phyloP scores from a whole-genome alignment of 2,329 filamentous ascomycete species.

The Nemania serpens region DNA sequence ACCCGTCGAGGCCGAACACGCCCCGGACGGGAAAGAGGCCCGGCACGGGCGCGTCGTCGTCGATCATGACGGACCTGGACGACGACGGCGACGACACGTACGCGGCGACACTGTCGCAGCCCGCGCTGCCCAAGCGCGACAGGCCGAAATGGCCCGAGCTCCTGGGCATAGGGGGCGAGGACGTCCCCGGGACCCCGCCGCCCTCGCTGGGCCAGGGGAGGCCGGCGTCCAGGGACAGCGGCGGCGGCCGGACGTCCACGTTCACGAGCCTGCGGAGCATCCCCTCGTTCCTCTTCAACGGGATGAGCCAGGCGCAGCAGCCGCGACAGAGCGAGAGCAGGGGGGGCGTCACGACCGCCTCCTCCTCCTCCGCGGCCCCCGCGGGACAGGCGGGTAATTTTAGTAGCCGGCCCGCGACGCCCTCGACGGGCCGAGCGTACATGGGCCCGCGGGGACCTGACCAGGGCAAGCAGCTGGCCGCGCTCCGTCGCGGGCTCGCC shows the following conservation, averaged over 20 bases:
- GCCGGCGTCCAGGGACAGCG: constrained; percentile 25
- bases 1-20: constrained; percentile 10
- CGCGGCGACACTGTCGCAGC: not conserved
- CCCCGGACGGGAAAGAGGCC: constrained; percentile 6
- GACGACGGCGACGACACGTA: constrained; percentile 11
- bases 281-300: constrained; percentile 19
- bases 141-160: constrained; percentile 47
- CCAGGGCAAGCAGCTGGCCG: constrained; percentile 34
- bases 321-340: constrained; percentile 19
- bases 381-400: not conserved
- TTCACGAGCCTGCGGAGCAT: constrained; percentile 14
- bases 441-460: constrained; percentile 21
- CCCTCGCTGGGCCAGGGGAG: not conserved
- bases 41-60: constrained; percentile 5
- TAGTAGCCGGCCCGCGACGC: constrained; percentile 16
- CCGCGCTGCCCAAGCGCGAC: constrained; percentile 9
- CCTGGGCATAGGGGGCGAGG: constrained; percentile 48
- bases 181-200: not conserved
- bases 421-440: not conserved
- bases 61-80: not conserved
- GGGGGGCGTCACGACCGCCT: not conserved
- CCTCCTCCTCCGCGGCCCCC: not conserved
- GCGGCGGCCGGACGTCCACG: constrained; percentile 13
- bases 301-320: constrained; percentile 15
- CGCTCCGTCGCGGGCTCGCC: constrained; percentile 55